Evolutionary conservation across 2,329 filamentous ascomycete genomes (phyloP).

Genomic region (Torrubiella hemipterigena): DNA sequence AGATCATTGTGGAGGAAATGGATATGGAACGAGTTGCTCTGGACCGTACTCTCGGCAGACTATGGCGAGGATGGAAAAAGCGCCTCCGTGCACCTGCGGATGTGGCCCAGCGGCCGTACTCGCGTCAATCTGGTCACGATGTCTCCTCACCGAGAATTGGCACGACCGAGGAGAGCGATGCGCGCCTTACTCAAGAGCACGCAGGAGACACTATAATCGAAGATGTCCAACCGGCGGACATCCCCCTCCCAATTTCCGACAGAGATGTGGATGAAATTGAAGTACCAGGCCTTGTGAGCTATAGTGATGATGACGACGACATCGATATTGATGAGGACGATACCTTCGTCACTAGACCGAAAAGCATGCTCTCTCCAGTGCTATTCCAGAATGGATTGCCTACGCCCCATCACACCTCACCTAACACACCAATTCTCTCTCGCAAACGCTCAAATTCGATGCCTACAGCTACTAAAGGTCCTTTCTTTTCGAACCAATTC

Average conservation of each 20-base stretch:
- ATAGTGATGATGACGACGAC: slow-evolving; percentile 50
- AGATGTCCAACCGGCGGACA: slow-evolving; percentile 22
- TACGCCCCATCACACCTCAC: slow-evolving; percentile 16
- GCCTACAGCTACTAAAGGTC: slow-evolving; percentile 22
- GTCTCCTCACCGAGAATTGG: slow-evolving; percentile 19
- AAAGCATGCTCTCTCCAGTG: slow-evolving; percentile 24
- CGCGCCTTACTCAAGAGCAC: slow-evolving; percentile 8
- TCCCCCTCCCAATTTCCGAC: slow-evolving; percentile 56
- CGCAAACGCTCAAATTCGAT: slow-evolving; percentile 38
- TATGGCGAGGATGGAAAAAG: slow-evolving; percentile 96
- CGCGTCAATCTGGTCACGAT: slow-evolving; percentile 31
- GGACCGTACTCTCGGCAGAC: slow-evolving; percentile 72
- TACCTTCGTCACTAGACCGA: slow-evolving; percentile 25
- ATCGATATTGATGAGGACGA: slow-evolving; percentile 25
- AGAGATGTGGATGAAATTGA: slow-evolving; percentile 73
- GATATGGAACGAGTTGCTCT: slow-evolving; percentile 91
- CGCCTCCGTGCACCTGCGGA: slow-evolving; percentile 50
- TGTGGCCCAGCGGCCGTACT: slow-evolving; percentile 34
- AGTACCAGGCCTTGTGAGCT: slow-evolving; percentile 53
- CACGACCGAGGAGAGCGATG: slow-evolving; percentile 6
- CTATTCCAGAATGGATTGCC: slow-evolving; percentile 16
- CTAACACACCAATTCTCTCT: not conserved
- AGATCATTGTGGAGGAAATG: slow-evolving; percentile 72
- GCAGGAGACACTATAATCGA: slow-evolving; percentile 12
- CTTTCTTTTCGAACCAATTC: slow-evolving; percentile 5